These are phyloP conservation scores for Aspergillus cristatus DNA, from an alignment of 495 filamentous ascomycete species.

Conservation along the genomic window DNA sequence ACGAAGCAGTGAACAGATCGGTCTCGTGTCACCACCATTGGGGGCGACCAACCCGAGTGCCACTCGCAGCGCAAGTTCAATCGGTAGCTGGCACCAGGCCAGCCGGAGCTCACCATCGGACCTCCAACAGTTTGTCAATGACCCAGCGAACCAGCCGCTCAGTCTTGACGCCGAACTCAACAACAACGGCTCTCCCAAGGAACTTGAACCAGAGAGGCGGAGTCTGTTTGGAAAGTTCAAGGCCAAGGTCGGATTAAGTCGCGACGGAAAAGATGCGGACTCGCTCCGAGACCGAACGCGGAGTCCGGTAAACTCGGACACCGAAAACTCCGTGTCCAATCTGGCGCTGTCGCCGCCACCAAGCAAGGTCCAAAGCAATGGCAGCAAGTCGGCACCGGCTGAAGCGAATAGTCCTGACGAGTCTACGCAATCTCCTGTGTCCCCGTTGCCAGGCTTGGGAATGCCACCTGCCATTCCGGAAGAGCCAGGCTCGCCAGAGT, in stretches of 20 bases:
- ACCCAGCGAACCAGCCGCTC: conserved; percentile 31
- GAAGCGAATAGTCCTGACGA: conserved; percentile 22
- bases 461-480: conserved; percentile 33
- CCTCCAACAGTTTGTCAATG: conserved; percentile 21
- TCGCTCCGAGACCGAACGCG: conserved; percentile 46
- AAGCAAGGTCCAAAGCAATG: conserved; percentile 6
- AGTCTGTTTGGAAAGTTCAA: conserved; percentile 79
- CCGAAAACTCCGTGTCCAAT: conserved; percentile 14
- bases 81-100: conserved; percentile 48
- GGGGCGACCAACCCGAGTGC: conserved; percentile 55
- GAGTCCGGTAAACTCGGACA: conserved; percentile 39
- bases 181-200: conserved; percentile 22
- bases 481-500: conserved; percentile 29
- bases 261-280: conserved; percentile 58
- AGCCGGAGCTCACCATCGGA: conserved; percentile 20
- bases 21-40: conserved; percentile 38
- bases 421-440: conserved; percentile 19
- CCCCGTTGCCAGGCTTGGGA: conserved; percentile 25
- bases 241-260: conserved; percentile 71
- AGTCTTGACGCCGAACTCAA: conserved; percentile 29
- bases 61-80: conserved; percentile 58
- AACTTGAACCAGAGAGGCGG: conserved; percentile 48
- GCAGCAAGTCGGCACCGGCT: conserved; percentile 15
- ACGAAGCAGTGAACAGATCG: conserved; percentile 46
- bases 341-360: conserved; percentile 25